A percentile compares a stretch with the other conserved stretches of the same genome.
Evolutionary conservation across 106 monocot genomes (phyloP).

Genomic region (Phalaenopsis equestris): DNA sequence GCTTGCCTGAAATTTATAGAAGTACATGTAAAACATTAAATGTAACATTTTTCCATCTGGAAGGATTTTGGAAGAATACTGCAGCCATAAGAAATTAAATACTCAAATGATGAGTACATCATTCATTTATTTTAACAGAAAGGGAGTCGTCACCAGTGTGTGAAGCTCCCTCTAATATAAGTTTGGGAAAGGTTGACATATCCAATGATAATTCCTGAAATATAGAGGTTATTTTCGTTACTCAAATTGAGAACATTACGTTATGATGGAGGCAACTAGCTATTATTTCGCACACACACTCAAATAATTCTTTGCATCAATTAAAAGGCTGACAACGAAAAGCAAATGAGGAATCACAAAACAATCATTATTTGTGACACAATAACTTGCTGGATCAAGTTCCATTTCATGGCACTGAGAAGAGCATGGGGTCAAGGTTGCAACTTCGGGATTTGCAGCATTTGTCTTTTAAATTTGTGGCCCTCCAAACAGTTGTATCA

Average conservation of each 20-base stretch:
- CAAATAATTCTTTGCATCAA: neutral
- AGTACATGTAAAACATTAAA: neutral
- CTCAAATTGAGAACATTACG: neutral
- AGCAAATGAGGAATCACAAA: neutral
- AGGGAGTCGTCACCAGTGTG: neutral
- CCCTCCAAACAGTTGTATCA: neutral
- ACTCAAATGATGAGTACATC: neutral
- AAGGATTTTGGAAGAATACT: neutral
- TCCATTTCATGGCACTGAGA: neutral
- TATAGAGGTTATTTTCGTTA: neutral
- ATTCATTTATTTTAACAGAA: neutral
- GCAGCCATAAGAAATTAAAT: neutral
- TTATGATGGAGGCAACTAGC: neutral
- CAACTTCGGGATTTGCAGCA: neutral
- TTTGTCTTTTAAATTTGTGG: neutral
- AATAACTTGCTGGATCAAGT: neutral
- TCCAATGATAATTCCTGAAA: neutral
- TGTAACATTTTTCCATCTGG: neutral
- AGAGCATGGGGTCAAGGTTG: neutral
- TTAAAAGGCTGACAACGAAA: neutral
- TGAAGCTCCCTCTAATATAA: neutral
- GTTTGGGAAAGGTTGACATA: neutral
- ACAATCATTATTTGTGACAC: neutral
- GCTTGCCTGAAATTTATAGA: conserved; percentile 45
- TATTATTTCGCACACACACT: neutral